These are phyloP conservation scores for Thielaviopsis populi DNA, from an alignment of 2,329 filamentous ascomycete genomes.

Conservation along the genomic window DNA sequence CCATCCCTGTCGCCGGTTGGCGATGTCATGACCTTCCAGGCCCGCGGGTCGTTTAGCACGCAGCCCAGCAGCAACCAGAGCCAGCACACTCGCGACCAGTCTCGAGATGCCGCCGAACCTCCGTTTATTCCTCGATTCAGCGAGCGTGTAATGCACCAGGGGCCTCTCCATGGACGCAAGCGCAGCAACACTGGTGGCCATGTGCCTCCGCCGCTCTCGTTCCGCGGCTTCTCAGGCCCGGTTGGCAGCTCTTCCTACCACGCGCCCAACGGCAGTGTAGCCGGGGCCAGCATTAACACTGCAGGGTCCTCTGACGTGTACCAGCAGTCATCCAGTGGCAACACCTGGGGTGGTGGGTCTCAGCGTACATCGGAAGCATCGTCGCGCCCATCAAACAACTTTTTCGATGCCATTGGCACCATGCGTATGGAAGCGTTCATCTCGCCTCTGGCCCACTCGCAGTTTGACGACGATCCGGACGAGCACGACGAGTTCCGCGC, in stretches of 20 bases:
- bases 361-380: constrained; percentile 43
- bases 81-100: constrained; percentile 35
- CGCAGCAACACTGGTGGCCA: constrained; percentile 78
- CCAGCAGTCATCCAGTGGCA: constrained; percentile 31
- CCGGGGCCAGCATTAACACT: constrained; percentile 42
- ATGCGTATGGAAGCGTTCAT: constrained; percentile 98
- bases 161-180: constrained; percentile 56
- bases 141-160: constrained; percentile 34
- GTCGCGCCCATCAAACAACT: constrained; percentile 38
- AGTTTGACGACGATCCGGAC: constrained; percentile 32
- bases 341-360: constrained; percentile 22
- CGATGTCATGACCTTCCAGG: constrained; percentile 17
- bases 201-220: constrained; percentile 51
- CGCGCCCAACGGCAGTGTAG: constrained; percentile 40
- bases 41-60: constrained; percentile 28
- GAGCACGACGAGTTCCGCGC: constrained; percentile 37
- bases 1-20: constrained; percentile 12
- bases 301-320: constrained; percentile 47
- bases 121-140: constrained; percentile 55
- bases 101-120: constrained; percentile 50
- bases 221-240: constrained; percentile 62
- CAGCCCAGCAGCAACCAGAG: constrained; percentile 21
- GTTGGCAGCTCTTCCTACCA: constrained; percentile 29
- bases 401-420: constrained; percentile 80
- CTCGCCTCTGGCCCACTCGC: constrained; percentile 39